A percentile compares a stretch with the other conserved stretches of the same genome.
Conservation (phyloP, 805 yeast genomes). For the Yarrowia sp. region DNA sequence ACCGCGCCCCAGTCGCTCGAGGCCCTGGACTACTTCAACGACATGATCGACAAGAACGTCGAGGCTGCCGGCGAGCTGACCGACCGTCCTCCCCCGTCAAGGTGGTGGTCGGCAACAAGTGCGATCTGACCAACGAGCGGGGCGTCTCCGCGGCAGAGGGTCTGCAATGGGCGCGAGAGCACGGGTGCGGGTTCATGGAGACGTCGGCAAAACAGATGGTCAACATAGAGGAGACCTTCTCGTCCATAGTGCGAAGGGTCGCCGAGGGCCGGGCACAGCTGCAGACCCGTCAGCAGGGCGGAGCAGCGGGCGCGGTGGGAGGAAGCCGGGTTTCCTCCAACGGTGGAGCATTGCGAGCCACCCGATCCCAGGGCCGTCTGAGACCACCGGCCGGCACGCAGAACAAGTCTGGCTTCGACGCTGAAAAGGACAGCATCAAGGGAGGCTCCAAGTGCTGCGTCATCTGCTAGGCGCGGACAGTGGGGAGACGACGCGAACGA, state of each 20-base stretch:
- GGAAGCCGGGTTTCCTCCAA: background rate
- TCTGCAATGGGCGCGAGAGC: slow-evolving; percentile 54
- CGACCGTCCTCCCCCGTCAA: slow-evolving; percentile 55
- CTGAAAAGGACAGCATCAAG: slow-evolving; percentile 22
- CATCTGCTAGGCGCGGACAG: background rate
- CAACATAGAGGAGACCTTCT: slow-evolving; percentile 78
- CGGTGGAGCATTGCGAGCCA: slow-evolving; percentile 4
- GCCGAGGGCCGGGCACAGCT: slow-evolving; percentile 36
- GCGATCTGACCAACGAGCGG: slow-evolving; percentile 58
- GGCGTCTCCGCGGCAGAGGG: slow-evolving; percentile 57
- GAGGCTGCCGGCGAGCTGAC: slow-evolving; percentile 55
- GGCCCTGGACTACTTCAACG: slow-evolving; percentile 38
- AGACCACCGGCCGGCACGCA: slow-evolving; percentile 8
- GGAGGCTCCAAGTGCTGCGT: slow-evolving; percentile 25
- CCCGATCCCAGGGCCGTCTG: slow-evolving; percentile 19
- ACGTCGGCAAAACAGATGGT: slow-evolving; percentile 84
- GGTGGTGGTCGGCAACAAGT: slow-evolving; percentile 65
- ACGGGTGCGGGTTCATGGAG: slow-evolving; percentile 74
- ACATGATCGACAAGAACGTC: slow-evolving; percentile 56
- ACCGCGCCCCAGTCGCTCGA: slow-evolving; percentile 36
- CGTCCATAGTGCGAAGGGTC: slow-evolving; percentile 59
- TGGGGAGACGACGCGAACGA: background rate
- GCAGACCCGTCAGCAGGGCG: slow-evolving; percentile 17
- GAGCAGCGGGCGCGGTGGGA: background rate
- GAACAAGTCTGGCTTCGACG: slow-evolving; percentile 15